phyloP scores from a whole-genome alignment of 305 asterid species.

The Fraxinus dipetala region DNA sequence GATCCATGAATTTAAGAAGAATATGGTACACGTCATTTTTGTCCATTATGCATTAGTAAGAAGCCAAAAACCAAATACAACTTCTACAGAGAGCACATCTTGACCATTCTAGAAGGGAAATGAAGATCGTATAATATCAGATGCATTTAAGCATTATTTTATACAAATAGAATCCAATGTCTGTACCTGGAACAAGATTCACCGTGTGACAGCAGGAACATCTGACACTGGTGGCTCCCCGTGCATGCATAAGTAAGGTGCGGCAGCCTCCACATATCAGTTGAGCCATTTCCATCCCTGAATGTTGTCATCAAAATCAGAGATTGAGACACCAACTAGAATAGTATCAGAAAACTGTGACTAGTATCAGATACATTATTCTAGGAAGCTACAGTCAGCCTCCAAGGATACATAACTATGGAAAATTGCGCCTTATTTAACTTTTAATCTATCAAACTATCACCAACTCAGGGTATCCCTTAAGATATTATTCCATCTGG shows the following conservation, averaged over 20 bases:
- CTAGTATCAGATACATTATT: neutral
- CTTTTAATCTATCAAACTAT: neutral
- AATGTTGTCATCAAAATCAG: slow-evolving; percentile 13
- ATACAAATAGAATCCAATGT: neutral
- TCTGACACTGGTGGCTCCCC: slow-evolving; percentile 83
- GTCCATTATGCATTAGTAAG: neutral
- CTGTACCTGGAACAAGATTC: slow-evolving; percentile 75
- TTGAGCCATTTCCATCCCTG: slow-evolving; percentile 87
- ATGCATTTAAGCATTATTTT: neutral
- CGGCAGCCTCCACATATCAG: slow-evolving; percentile 88
- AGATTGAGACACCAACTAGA: neutral
- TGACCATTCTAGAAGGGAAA: neutral
- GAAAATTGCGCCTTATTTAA: neutral
- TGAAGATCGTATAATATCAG: neutral
- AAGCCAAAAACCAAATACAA: neutral
- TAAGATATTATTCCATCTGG: neutral
- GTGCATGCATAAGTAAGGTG: slow-evolving; percentile 72
- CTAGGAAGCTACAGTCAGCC: neutral
- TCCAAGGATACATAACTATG: neutral
- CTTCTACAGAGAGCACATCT: neutral
- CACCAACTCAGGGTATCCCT: neutral
- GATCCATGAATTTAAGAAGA: neutral
- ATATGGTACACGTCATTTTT: neutral
- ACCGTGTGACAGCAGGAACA: slow-evolving; percentile 85
- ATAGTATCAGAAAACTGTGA: neutral